A percentile compares a stretch with the other conserved stretches of the same genome.
These are phyloP conservation scores for Margaritispora aquatica DNA, from an alignment of 495 filamentous ascomycete genomes.

Conservation along the genomic window DNA sequence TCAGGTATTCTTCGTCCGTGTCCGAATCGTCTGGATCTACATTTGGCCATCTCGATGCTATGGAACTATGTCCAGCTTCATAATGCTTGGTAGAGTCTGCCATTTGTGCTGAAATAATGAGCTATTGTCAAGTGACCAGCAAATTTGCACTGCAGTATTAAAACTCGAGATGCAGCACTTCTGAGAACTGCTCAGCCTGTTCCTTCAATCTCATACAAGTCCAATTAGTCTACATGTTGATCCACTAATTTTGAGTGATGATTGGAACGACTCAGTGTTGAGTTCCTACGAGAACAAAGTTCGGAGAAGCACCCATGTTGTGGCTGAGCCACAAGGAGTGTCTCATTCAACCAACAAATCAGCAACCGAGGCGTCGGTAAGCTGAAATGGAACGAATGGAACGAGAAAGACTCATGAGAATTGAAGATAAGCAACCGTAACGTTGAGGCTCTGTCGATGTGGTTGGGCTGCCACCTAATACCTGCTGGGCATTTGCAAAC, in stretches of 20 bases:
- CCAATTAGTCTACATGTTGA: too few species aligned
- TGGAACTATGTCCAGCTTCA: not conserved
- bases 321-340: not conserved
- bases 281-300: not conserved
- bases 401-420: not conserved
- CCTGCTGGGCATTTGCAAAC: too few species aligned
- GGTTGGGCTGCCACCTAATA: too few species aligned
- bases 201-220: too few species aligned
- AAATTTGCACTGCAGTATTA: not conserved
- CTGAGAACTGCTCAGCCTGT: too few species aligned
- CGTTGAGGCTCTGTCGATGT: not conserved
- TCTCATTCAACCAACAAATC: not conserved
- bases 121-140: not conserved
- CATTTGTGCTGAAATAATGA: not conserved
- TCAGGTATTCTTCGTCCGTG: too few species aligned
- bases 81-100: not conserved
- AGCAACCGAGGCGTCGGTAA: not conserved
- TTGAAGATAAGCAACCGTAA: not conserved
- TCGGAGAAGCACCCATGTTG: not conserved
- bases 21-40: not conserved
- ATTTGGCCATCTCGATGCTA: not conserved
- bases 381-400: not conserved
- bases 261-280: too few species aligned
- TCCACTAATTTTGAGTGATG: too few species aligned
- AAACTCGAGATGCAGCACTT: not conserved